These are phyloP conservation scores for Usnea hakonensis DNA, from an alignment of 495 filamentous ascomycete species.

Conservation along the genomic window DNA sequence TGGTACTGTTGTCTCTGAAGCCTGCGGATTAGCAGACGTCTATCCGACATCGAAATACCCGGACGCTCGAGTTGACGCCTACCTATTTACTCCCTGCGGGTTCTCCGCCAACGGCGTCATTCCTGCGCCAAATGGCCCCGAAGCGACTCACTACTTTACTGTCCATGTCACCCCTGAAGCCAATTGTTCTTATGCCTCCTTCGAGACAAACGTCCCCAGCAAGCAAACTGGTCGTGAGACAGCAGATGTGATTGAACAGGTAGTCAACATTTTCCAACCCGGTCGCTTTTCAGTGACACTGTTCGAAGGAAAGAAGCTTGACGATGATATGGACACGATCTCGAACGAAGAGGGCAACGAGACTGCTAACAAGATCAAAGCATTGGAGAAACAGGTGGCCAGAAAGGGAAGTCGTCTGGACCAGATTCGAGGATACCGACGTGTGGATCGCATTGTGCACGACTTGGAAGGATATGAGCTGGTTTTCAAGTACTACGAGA, in stretches of 20 bases:
- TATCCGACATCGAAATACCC: slow-evolving; percentile 84
- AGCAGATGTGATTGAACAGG: slow-evolving; percentile 82
- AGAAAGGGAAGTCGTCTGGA: slow-evolving; percentile 66
- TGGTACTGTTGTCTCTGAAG: slow-evolving; percentile 85
- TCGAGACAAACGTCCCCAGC: slow-evolving; percentile 97
- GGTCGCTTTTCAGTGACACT: slow-evolving; percentile 95
- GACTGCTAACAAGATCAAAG: slow-evolving; percentile 25
- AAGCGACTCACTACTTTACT: slow-evolving; percentile 87
- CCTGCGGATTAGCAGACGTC: slow-evolving; percentile 80
- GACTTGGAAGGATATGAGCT: slow-evolving; percentile 97
- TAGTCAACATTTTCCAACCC: slow-evolving; percentile 90
- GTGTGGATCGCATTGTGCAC: slow-evolving; percentile 92
- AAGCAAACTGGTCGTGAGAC: slow-evolving; percentile 82
- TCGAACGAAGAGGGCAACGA: slow-evolving; percentile 21
- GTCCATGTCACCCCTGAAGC: slow-evolving; percentile 98
- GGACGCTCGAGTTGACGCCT: slow-evolving; percentile 90
- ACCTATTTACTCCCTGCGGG: slow-evolving; percentile 93
- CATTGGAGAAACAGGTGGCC: slow-evolving; percentile 39
- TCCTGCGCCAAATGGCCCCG: slow-evolving; percentile 60
- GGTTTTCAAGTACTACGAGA: slow-evolving; percentile 93
- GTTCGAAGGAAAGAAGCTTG: slow-evolving; percentile 74
- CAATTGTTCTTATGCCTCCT: slow-evolving; percentile 96
- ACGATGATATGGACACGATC: slow-evolving; percentile 35
- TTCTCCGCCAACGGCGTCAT: slow-evolving; percentile 98
- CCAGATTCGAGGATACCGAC: slow-evolving; percentile 73